phyloP scores from a whole-genome alignment of 331 rosid species.

The Cydonia oblonga region DNA sequence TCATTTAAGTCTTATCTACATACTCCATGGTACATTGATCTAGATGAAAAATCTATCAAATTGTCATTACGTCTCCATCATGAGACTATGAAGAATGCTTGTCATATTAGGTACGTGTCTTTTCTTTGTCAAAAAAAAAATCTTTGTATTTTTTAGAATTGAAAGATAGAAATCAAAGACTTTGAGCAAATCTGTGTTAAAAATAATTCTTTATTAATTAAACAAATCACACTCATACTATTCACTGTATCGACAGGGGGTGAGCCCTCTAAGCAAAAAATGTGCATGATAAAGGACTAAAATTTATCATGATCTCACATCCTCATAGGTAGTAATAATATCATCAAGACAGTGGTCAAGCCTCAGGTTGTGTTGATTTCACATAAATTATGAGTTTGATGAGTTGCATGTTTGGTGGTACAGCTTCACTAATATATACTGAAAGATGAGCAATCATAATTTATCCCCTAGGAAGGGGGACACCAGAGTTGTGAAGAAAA shows the following conservation, averaged over 20 bases:
- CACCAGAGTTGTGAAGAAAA: neutral
- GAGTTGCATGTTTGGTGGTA: neutral
- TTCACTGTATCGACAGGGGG: neutral
- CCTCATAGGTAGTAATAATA: neutral
- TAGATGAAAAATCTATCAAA: neutral
- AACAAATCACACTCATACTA: neutral
- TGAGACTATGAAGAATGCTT: neutral
- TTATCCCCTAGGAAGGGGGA: neutral
- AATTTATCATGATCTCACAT: neutral
- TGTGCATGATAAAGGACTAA: neutral
- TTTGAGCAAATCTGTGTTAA: neutral
- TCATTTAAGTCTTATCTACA: constrained; percentile 1
- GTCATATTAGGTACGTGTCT: neutral
- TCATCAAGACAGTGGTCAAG: neutral
- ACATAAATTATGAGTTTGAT: neutral
- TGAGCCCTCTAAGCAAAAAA: neutral
- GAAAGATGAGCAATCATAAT: neutral
- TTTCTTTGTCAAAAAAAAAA: neutral
- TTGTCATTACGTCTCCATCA: neutral
- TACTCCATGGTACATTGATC: neutral
- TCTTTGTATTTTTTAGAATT: neutral
- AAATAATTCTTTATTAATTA: neutral
- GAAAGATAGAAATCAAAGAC: neutral
- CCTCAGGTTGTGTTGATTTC: neutral
- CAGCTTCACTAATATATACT: neutral